phyloP scores from a whole-genome alignment of 495 filamentous ascomycete genomes.

The Podospora pseudoanserina region DNA sequence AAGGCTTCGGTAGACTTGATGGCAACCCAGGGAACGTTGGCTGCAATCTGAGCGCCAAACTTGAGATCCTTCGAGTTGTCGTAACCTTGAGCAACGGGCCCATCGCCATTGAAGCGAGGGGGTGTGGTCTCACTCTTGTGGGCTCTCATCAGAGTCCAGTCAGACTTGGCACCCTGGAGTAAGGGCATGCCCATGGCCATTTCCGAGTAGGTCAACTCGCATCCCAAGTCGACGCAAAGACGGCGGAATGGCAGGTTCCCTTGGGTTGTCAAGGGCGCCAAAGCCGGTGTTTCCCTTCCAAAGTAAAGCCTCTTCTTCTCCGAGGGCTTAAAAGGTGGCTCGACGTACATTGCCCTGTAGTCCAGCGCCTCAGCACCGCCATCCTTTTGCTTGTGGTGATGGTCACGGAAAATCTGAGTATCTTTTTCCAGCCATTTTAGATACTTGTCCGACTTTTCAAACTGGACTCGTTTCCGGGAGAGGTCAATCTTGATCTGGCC shows the following conservation, averaged over 20 bases:
- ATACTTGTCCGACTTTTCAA: conserved; percentile 71
- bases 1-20: conserved; percentile 82
- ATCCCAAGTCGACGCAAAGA: conserved; percentile 84
- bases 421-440: conserved; percentile 67
- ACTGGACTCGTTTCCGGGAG: conserved; percentile 59
- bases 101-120: conserved; percentile 50
- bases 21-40: conserved; percentile 81
- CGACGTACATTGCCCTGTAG: conserved; percentile 70
- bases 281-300: conserved; percentile 82
- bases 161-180: conserved; percentile 82
- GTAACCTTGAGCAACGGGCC: conserved; percentile 63
- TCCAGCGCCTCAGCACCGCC: conserved; percentile 54
- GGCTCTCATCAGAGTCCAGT: conserved; percentile 92
- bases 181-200: conserved; percentile 94
- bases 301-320: conserved; percentile 94
- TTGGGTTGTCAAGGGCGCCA: conserved; percentile 86
- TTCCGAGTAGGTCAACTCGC: conserved; percentile 93
- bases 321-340: conserved; percentile 81
- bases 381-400: conserved; percentile 46
- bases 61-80: conserved; percentile 76
- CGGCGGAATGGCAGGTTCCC: conserved; percentile 96
- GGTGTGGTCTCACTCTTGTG: conserved; percentile 74
- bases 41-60: conserved; percentile 89
- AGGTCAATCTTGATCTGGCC: conserved; percentile 64
- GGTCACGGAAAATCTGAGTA: conserved; percentile 49